Evolutionary conservation across 495 filamentous ascomycete genomes (phyloP).

Genomic region (Aspergillus biplanus): DNA sequence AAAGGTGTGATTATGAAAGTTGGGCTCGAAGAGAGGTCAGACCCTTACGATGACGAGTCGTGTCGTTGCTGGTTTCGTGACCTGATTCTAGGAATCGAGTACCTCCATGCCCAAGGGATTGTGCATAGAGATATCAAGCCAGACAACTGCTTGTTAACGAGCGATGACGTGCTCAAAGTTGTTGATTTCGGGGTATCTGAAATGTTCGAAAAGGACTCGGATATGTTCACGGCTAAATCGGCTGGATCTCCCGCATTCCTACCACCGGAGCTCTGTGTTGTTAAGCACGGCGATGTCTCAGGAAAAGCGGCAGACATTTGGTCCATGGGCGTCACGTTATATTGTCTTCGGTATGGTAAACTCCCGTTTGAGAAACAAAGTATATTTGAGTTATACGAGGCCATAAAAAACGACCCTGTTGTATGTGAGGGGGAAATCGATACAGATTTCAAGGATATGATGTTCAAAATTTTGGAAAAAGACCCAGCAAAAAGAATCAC

Average conservation of each 20-base stretch:
- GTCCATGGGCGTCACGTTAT: conserved; percentile 97
- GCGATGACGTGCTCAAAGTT: conserved; percentile 91
- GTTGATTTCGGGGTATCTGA: conserved; percentile 99
- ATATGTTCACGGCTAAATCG: conserved; percentile 93
- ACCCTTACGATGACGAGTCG: conserved; percentile 80
- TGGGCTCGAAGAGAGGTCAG: conserved; percentile 77
- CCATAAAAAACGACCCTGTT: conserved; percentile 71
- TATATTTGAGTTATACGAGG: conserved; percentile 85
- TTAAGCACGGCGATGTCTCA: conserved; percentile 84
- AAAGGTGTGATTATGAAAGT: conserved; percentile 98
- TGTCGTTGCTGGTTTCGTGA: conserved; percentile 95
- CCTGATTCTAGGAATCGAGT: conserved; percentile 94
- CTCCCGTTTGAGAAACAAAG: conserved; percentile 81
- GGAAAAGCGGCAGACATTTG: conserved; percentile 93
- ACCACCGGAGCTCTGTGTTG: conserved; percentile 89
- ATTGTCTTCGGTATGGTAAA: conserved; percentile 85
- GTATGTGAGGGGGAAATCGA: conserved; percentile 51
- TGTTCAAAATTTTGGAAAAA: conserved; percentile 72
- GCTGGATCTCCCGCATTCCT: conserved; percentile 95
- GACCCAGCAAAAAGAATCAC: conserved; percentile 77
- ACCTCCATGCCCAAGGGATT: conserved; percentile 92
- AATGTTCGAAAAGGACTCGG: conserved; percentile 88
- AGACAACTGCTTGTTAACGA: conserved; percentile 89
- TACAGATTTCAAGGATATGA: conserved; percentile 67
- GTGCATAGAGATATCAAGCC: conserved; percentile 98